Evolutionary conservation across 2,329 filamentous ascomycete species (phyloP).

Genomic region (Aureobasidium sp.): DNA sequence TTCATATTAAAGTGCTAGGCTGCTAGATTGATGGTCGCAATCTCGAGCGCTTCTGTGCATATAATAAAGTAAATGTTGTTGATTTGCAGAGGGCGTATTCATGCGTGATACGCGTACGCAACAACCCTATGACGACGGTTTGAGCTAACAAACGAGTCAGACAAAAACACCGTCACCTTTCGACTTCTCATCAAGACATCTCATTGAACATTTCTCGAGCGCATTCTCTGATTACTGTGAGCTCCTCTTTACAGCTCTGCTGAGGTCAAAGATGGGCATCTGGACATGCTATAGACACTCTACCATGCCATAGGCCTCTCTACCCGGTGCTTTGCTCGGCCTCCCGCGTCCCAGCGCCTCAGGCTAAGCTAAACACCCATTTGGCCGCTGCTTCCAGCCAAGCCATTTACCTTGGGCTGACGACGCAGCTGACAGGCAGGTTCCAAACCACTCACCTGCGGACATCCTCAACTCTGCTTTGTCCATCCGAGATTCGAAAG

Average conservation of each 20-base stretch:
- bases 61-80: conserved; percentile 4
- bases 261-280: not conserved
- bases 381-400: conserved; percentile 5
- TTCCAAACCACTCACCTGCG: not conserved
- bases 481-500: not conserved
- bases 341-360: not conserved
- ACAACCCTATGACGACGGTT: not conserved
- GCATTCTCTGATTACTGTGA: not conserved
- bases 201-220: too few species aligned
- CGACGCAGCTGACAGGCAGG: not conserved
- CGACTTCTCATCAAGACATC: not conserved
- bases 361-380: not conserved
- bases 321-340: not conserved
- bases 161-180: not conserved
- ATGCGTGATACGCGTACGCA: conserved; percentile 3
- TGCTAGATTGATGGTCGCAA: not conserved
- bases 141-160: too few species aligned
- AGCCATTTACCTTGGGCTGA: not conserved
- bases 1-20: not conserved
- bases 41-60: not conserved
- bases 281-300: not conserved
- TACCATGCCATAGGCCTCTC: not conserved
- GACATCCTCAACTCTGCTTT: not conserved
- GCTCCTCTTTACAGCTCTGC: not conserved
- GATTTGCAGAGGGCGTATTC: not conserved